Percentiles rank a stretch among this genome's conserved stretches.
Evolutionary conservation across 495 filamentous ascomycete species (phyloP).

Genomic region (Articulospora tetracladia): DNA sequence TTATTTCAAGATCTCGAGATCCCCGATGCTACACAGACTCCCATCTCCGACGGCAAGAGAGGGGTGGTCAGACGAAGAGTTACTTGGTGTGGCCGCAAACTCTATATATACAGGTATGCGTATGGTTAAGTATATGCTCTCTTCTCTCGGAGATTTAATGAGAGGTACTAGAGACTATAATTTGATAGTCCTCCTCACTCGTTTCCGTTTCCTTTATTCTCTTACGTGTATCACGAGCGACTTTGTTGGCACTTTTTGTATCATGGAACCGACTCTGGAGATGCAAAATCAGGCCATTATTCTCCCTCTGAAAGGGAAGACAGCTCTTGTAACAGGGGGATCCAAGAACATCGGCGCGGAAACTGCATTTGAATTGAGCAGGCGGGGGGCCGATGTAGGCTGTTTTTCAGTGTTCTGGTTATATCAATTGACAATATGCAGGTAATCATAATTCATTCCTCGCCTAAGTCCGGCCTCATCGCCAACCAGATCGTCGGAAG

Average conservation of each 20-base stretch:
- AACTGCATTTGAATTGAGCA: constrained; percentile 46
- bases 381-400: constrained; percentile 56
- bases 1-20: not conserved
- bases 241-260: not conserved
- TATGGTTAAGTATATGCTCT: too few relatives aligned
- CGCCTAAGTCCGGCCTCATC: constrained; percentile 31
- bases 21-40: not conserved
- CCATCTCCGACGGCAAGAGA: not conserved
- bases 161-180: too few relatives aligned
- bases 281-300: not conserved
- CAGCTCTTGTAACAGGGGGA: constrained; percentile 60
- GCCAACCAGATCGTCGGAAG: constrained; percentile 49
- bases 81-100: too few relatives aligned
- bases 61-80: too few relatives aligned
- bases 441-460: not conserved
- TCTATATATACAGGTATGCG: too few relatives aligned
- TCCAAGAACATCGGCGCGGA: constrained; percentile 63
- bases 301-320: constrained; percentile 44
- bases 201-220: not conserved
- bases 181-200: not conserved
- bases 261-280: not conserved
- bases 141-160: too few relatives aligned
- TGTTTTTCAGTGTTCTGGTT: constrained; percentile 27
- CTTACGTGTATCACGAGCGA: too few relatives aligned
- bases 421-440: not conserved